A percentile compares a stretch with the other conserved stretches of the same genome.
phyloP scores from a whole-genome alignment of 768 basidiomycete genomes.

The Naematelia encephala region DNA sequence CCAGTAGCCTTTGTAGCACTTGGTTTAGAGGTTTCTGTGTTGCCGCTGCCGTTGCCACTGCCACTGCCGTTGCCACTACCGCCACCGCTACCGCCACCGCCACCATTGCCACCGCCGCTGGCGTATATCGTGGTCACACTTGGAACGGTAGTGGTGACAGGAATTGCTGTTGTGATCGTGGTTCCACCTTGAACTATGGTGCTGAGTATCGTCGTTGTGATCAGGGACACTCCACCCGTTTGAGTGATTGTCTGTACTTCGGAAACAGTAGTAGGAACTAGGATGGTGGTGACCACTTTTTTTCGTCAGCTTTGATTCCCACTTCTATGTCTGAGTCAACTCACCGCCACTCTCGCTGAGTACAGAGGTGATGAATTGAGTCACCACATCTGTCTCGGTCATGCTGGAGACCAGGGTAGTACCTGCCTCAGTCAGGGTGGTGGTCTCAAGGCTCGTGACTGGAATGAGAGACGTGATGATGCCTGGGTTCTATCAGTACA shows the following conservation, averaged over 20 bases:
- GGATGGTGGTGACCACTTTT: conserved; percentile 2
- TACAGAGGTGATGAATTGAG: conserved; percentile 7
- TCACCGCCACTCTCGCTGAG: no score
- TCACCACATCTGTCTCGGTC: background rate
- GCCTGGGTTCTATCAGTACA: conserved; percentile 8
- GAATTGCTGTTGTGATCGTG: conserved; percentile 7
- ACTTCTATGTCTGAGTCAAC: background rate
- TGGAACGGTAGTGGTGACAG: conserved; percentile 11
- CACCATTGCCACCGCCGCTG: conserved; percentile 1
- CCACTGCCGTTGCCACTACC: conserved; percentile 1
- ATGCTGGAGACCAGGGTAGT: conserved; percentile 2
- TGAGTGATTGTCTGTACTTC: conserved; percentile 9
- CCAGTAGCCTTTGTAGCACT: background rate
- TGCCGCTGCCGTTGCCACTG: background rate
- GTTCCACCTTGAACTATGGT: conserved; percentile 13
- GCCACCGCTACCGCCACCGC: conserved; percentile 6
- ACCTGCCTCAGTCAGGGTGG: conserved; percentile 1
- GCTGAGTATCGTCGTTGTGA: conserved; percentile 3
- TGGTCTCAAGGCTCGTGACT: conserved; percentile 9
- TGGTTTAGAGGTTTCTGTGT: no score
- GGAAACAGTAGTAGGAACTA: conserved; percentile 7
- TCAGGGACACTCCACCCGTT: background rate
- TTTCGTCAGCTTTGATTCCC: conserved; percentile 9
- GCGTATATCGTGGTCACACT: background rate
- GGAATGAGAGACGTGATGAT: conserved; percentile 14